Percentiles rank a stretch among this genome's conserved stretches.
Evolutionary conservation across 768 basidiomycete genomes (phyloP).

Genomic region (Cyclocybe cylindracea): DNA sequence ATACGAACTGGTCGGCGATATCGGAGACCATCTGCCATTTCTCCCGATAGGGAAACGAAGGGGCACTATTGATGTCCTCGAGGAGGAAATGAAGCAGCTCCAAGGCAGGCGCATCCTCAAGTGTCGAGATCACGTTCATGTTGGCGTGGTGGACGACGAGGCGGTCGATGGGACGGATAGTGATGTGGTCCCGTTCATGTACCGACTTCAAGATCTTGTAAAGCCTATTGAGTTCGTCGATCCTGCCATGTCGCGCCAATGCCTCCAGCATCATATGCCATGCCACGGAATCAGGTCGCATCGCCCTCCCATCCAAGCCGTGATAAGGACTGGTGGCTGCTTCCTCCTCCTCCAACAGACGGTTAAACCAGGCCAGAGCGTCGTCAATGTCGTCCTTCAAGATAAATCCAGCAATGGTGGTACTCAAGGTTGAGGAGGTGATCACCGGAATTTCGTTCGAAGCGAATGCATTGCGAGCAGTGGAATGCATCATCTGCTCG

Average conservation of each 20-base stretch:
- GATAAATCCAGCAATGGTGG: conserved; percentile 68
- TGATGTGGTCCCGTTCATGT: conserved; percentile 33
- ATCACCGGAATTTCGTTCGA: conserved; percentile 53
- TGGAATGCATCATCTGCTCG: conserved; percentile 66
- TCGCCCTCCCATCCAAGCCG: conserved; percentile 32
- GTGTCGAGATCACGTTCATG: conserved; percentile 21
- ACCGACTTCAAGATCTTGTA: conserved; percentile 41
- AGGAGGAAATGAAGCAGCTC: conserved; percentile 23
- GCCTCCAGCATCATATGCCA: conserved; percentile 64
- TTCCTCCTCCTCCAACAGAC: conserved; percentile 48
- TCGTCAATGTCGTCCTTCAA: conserved; percentile 57
- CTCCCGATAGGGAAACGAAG: conserved; percentile 1
- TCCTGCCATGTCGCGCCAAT: conserved; percentile 47
- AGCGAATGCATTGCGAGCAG: conserved; percentile 33
- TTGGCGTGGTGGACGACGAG: conserved; percentile 42
- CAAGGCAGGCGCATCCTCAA: conserved; percentile 16
- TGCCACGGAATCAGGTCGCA: conserved; percentile 50
- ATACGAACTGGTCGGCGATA: conserved; percentile 28
- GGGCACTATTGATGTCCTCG: conserved; percentile 9
- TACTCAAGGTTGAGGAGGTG: conserved; percentile 61
- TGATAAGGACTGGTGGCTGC: conserved; percentile 38
- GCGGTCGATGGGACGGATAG: conserved; percentile 37
- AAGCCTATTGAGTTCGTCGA: conserved; percentile 57
- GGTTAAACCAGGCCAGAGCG: conserved; percentile 73
- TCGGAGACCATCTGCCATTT: conserved; percentile 20